Evolutionary conservation across 768 basidiomycete genomes (phyloP).

Genomic region (Trametes maxima): DNA sequence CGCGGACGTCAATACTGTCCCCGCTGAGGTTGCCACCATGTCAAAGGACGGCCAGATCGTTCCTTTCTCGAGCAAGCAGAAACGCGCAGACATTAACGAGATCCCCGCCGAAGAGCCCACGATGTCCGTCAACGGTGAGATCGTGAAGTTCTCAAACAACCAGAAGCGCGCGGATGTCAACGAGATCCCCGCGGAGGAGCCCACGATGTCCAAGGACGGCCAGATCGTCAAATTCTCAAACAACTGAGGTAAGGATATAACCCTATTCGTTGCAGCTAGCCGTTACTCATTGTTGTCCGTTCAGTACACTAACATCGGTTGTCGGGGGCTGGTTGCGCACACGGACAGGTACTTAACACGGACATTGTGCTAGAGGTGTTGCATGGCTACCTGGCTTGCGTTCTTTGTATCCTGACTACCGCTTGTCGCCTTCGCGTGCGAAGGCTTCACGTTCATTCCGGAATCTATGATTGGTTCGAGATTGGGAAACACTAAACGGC

Average conservation of each 20-base stretch:
- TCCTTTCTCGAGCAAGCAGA: slow-evolving; percentile 28
- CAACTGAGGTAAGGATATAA: slow-evolving; percentile 12
- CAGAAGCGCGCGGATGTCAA: slow-evolving; percentile 28
- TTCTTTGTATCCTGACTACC: slow-evolving; percentile 17
- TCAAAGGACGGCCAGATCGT: slow-evolving; percentile 36
- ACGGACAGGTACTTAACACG: background rate
- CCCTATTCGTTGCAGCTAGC: background rate
- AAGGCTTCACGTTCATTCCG: slow-evolving; percentile 21
- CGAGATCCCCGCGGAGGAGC: slow-evolving; percentile 35
- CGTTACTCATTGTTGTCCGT: background rate
- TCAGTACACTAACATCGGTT: background rate
- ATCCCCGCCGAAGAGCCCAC: slow-evolving; percentile 39
- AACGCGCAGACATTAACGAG: slow-evolving; percentile 26
- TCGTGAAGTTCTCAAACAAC: slow-evolving; percentile 21
- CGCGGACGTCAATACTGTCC: slow-evolving; percentile 34
- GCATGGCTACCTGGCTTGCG: slow-evolving; percentile 18
- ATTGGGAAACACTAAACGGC: slow-evolving; percentile 12
- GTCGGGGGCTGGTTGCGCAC: background rate
- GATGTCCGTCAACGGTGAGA: slow-evolving; percentile 27
- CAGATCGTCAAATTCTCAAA: slow-evolving; percentile 33
- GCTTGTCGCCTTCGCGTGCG: slow-evolving; percentile 22
- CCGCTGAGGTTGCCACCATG: slow-evolving; percentile 36
- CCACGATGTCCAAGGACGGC: slow-evolving; percentile 41
- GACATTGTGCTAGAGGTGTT: slow-evolving; percentile 19
- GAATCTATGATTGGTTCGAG: slow-evolving; percentile 23